Evolutionary conservation across 495 filamentous ascomycete species (phyloP), one percentile per base, ranked within the genome.

Genomic region (Talaromyces proteolyticus): DNA sequence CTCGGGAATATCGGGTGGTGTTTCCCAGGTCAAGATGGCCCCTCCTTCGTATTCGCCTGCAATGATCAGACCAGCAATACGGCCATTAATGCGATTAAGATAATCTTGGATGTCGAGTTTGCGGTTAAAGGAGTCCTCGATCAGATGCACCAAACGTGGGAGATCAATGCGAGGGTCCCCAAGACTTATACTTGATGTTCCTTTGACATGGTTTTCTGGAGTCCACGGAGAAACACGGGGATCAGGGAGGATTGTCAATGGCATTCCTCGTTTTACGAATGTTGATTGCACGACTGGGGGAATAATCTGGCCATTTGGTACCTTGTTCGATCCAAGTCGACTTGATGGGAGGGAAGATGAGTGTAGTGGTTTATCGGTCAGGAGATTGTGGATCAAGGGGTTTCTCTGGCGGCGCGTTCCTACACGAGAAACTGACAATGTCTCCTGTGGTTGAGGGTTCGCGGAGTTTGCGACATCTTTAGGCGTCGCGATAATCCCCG

Each of bases 1-100:
- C 3, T 49, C 47, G 20, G 56, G 41, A 1, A 84, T 64, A 0
- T 75, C 76, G 0, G 80, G 81, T 0, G 91, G 89, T 24, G 74
- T 69, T 73, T 99, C 93, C 93, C 93, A 99, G 1, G 93, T 99
- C 16, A 97, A 69, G 26, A 99, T 81, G 7, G 93, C 93, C 1
- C 88, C 93, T 44, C 93, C 93, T 73, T 97, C 93, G 61, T 99
- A 99, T 53, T 95, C 87, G 3, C 93, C 93, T 0, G 93, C 94
- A 48, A 99, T 84, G 47, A 99, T 95, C 47, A 97, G 66, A 3
- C 91, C 94, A 4, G 93, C 93, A 0, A 96, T 75, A 12, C 84
- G 83, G 23, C 81, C 77, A 21, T 87, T 76, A 37, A 96, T 80
- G 25, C 93, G 84, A 16, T 73, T 63, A 0, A 97, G 73, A 58